Conservation (phyloP, 768 basidiomycete genomes). For the Lyophyllum semitale region DNA sequence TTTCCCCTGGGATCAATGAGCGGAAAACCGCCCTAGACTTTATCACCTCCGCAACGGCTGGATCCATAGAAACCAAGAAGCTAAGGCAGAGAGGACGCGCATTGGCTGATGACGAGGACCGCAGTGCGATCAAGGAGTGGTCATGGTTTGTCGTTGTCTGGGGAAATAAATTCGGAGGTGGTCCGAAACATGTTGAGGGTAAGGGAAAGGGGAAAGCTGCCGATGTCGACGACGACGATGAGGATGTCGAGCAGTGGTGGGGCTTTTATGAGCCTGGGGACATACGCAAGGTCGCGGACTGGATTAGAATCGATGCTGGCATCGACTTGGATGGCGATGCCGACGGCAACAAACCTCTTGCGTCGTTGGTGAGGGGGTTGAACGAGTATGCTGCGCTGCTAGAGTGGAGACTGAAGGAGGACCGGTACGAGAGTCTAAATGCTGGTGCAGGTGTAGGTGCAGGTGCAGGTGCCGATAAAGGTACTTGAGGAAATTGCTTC, state of each 20-base stretch:
- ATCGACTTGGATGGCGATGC: slow-evolving; percentile 32
- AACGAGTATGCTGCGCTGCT: slow-evolving; percentile 62
- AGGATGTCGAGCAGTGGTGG: slow-evolving; percentile 68
- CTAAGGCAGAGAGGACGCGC: slow-evolving; percentile 41
- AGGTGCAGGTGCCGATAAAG: neutral
- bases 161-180: slow-evolving; percentile 51
- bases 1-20: slow-evolving; percentile 62
- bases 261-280: slow-evolving; percentile 68
- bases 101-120: slow-evolving; percentile 45
- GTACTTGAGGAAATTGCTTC: neutral
- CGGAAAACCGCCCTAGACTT: slow-evolving; percentile 51
- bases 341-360: slow-evolving; percentile 13
- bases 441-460: neutral
- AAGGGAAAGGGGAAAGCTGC: slow-evolving; percentile 8
- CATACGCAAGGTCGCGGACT: slow-evolving; percentile 64
- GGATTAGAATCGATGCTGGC: slow-evolving; percentile 56
- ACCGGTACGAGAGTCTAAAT: slow-evolving; percentile 26
- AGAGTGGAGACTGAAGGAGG: slow-evolving; percentile 52
- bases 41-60: slow-evolving; percentile 23
- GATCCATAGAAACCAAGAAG: slow-evolving; percentile 34
- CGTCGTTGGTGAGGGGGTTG: slow-evolving; percentile 50
- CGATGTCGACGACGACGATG: slow-evolving; percentile 32
- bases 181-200: neutral
- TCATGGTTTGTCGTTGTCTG: slow-evolving; percentile 78
- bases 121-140: slow-evolving; percentile 61